Percentiles rank a stretch among this genome's conserved stretches.
phyloP scores from a whole-genome alignment of 1,284 basidiomycete genomes.

The Ganoderma multipileum region DNA sequence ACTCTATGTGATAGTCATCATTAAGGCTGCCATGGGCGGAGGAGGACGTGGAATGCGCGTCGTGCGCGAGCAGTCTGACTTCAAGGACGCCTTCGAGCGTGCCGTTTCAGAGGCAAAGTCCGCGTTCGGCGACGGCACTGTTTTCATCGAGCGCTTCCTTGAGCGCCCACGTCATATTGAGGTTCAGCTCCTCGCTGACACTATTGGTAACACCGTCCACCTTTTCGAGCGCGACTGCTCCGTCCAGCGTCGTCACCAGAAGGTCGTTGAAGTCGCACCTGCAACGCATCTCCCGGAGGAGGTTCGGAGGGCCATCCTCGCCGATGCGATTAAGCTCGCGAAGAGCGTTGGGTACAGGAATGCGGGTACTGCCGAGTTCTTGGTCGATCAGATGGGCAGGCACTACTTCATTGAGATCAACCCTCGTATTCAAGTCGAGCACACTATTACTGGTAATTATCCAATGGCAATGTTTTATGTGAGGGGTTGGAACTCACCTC shows the following conservation, averaged over 20 bases:
- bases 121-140: constrained; percentile 97
- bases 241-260: constrained; percentile 97
- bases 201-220: constrained; percentile 92
- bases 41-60: constrained; percentile 99
- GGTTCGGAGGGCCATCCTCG: constrained; percentile 86
- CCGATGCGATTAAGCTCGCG: constrained; percentile 95
- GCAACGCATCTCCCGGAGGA: constrained; percentile 94
- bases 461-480: not conserved
- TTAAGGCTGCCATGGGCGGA: constrained; percentile 99
- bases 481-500: constrained; percentile 2
- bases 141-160: constrained; percentile 98
- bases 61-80: constrained; percentile 91
- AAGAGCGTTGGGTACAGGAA: constrained; percentile 94
- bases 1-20: constrained; percentile 68
- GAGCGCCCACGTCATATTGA: constrained; percentile 97
- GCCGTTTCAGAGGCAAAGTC: constrained; percentile 96
- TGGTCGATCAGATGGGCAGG: constrained; percentile 94
- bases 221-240: constrained; percentile 99
- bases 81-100: constrained; percentile 90
- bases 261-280: constrained; percentile 98
- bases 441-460: constrained; percentile 89
- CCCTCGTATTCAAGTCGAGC: constrained; percentile 98
- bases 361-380: constrained; percentile 96
- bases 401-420: constrained; percentile 99
- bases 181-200: constrained; percentile 94